phyloP scores from a whole-genome alignment of 2,329 filamentous ascomycete genomes.

The Dothiorella sarmentorum region DNA sequence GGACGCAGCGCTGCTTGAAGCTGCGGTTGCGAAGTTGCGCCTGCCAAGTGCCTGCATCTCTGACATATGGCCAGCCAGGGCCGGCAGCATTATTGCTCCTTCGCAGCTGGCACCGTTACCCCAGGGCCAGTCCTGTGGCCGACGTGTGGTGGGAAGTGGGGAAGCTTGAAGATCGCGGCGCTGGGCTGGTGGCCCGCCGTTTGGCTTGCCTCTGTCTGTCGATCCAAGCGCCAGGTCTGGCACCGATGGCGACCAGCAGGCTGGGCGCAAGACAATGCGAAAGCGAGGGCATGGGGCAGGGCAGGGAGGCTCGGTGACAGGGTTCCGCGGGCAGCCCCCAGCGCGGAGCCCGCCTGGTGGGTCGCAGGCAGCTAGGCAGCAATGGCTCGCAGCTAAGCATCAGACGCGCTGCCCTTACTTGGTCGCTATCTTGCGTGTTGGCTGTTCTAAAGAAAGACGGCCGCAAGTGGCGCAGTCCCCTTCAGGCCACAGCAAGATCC shows the following conservation, averaged over 20 bases:
- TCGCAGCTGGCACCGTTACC: slow-evolving; percentile 10
- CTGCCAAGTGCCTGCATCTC: background rate
- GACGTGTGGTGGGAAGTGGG: slow-evolving; percentile 5
- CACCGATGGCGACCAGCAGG: slow-evolving; percentile 9
- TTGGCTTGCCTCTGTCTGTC: too few species aligned
- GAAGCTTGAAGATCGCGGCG: slow-evolving; percentile 12
- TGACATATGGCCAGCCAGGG: too few species aligned
- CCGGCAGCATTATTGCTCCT: slow-evolving; percentile 4
- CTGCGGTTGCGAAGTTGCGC: background rate
- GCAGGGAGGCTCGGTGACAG: background rate
- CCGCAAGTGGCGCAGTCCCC: slow-evolving; percentile 17
- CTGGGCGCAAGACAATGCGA: slow-evolving; percentile 12
- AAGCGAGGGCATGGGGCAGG: slow-evolving; percentile 11
- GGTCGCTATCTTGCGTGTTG: background rate
- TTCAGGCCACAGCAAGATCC: slow-evolving; percentile 7
- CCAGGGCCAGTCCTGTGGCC: slow-evolving; percentile 1
- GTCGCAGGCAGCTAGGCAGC: slow-evolving; percentile 15
- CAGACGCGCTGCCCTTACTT: slow-evolving; percentile 7
- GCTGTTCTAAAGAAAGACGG: slow-evolving; percentile 17
- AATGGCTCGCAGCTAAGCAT: slow-evolving; percentile 12
- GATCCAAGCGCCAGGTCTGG: slow-evolving; percentile 14
- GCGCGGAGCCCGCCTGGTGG: background rate
- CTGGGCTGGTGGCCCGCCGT: slow-evolving; percentile 13
- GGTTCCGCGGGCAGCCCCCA: background rate
- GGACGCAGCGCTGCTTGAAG: background rate